A percentile compares a stretch with the other conserved stretches of the same genome.
Evolutionary conservation across 2,329 filamentous ascomycete genomes (phyloP).

Genomic region (Sclerotinia minor): DNA sequence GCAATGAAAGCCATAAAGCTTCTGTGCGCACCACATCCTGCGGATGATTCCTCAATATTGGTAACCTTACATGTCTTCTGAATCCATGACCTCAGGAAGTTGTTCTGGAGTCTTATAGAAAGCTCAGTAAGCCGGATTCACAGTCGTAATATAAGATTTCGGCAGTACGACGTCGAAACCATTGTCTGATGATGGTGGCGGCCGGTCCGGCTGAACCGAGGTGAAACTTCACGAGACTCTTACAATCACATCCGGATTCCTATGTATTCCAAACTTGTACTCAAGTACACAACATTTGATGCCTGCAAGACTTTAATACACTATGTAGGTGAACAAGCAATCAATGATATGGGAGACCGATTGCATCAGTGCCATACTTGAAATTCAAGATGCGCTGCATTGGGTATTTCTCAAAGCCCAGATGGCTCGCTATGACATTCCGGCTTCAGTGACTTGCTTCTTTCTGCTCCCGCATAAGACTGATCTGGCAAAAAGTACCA

Average conservation of each 20-base stretch:
- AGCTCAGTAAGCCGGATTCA: too few species aligned
- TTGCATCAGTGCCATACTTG: background rate
- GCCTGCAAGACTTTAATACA: background rate
- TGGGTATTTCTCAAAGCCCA: background rate
- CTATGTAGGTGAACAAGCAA: background rate
- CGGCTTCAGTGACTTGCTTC: background rate
- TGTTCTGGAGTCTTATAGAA: background rate
- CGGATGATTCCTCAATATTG: background rate
- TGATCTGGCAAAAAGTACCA: background rate
- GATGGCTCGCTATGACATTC: background rate
- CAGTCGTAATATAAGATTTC: background rate
- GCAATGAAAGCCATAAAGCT: background rate
- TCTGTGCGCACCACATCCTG: background rate
- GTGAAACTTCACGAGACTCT: background rate
- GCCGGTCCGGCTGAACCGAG: background rate
- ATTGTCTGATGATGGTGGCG: background rate
- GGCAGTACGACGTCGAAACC: background rate
- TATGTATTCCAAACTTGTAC: background rate
- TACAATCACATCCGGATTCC: background rate
- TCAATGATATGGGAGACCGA: too few species aligned
- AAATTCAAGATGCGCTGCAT: background rate
- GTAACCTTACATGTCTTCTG: constrained; percentile 2
- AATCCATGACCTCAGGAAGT: background rate
- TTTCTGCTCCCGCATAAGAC: background rate
- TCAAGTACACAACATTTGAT: background rate